A percentile compares a stretch with the other conserved stretches of the same genome.
These are phyloP conservation scores for Herpetomonas tarakana DNA, from an alignment of 208 protist genomes.

Conservation along the genomic window DNA sequence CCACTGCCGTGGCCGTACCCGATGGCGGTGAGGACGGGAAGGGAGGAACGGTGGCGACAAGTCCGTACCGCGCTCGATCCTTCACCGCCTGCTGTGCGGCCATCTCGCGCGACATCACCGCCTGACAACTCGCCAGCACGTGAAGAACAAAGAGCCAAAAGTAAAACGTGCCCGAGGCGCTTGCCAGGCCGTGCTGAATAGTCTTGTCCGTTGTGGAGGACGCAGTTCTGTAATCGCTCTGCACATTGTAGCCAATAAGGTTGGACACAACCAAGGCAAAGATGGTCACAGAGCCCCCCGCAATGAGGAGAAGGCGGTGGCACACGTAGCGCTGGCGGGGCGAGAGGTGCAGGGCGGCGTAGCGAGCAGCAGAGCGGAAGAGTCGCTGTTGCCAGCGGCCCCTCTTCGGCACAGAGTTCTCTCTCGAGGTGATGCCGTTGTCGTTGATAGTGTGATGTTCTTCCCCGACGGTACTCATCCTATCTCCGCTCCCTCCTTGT, in stretches of 20 bases:
- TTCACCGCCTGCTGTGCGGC: background rate
- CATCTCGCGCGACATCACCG: background rate
- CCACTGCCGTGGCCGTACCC: too few species aligned
- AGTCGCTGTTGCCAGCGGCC: background rate
- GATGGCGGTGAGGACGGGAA: too few species aligned
- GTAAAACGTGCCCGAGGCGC: background rate
- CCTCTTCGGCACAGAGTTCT: background rate
- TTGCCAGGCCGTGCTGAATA: background rate
- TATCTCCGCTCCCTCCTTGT: too few species aligned
- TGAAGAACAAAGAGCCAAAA: background rate
- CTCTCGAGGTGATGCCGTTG: too few species aligned
- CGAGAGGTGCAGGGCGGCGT: conserved; percentile 9
- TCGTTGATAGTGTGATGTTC: too few species aligned
- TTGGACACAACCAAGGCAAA: conserved; percentile 58
- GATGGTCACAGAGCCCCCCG: conserved; percentile 27
- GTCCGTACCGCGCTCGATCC: background rate
- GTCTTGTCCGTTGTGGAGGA: background rate
- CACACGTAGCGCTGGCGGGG: conserved; percentile 9
- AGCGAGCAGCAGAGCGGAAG: conserved; percentile 2
- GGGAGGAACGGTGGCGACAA: too few species aligned
- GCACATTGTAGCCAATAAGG: conserved; percentile 40
- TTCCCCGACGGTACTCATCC: too few species aligned
- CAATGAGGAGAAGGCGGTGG: conserved; percentile 17
- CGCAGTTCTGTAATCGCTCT: background rate
- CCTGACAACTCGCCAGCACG: background rate